Evolutionary conservation across 2,329 filamentous ascomycete genomes (phyloP).

Genomic region (Calonectria hongkongensis): DNA sequence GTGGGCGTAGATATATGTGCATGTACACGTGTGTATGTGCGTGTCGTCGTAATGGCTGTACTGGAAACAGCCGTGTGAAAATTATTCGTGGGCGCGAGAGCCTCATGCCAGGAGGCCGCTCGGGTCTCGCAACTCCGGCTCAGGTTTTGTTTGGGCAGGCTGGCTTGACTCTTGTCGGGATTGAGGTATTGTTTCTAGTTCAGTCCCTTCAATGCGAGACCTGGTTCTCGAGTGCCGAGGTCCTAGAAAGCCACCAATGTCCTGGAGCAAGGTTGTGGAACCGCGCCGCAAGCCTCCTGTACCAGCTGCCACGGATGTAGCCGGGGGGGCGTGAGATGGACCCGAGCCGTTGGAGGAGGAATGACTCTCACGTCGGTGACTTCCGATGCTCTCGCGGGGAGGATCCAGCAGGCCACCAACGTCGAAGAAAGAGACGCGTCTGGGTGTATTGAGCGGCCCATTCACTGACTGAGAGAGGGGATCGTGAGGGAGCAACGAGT

Average conservation of each 20-base stretch:
- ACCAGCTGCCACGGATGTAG: constrained; percentile 67
- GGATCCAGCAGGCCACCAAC: constrained; percentile 84
- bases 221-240: constrained; percentile 61
- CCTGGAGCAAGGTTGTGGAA: constrained; percentile 75
- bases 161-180: constrained; percentile 60
- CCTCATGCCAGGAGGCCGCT: constrained; percentile 63
- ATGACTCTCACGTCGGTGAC: constrained; percentile 63
- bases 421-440: constrained; percentile 86
- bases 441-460: constrained; percentile 48
- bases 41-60: constrained; percentile 37
- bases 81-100: neutral
- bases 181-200: constrained; percentile 68
- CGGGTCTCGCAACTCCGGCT: constrained; percentile 61
- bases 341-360: constrained; percentile 63
- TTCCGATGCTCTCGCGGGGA: constrained; percentile 56
- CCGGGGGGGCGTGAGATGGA: constrained; percentile 61
- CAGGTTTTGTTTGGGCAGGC: constrained; percentile 56
- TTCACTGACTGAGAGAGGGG: constrained; percentile 55
- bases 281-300: constrained; percentile 69
- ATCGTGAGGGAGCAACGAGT: constrained; percentile 64
- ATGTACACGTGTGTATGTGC: constrained; percentile 23
- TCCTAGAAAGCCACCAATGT: constrained; percentile 72
- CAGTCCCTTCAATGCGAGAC: constrained; percentile 61
- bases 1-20: constrained; percentile 36
- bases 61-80: constrained; percentile 4